Percentiles rank a stretch among this genome's conserved stretches.
These are phyloP conservation scores for Yamadazyma songkhlaensis DNA, from an alignment of 1,139 yeast genomes.

Conservation along the genomic window DNA sequence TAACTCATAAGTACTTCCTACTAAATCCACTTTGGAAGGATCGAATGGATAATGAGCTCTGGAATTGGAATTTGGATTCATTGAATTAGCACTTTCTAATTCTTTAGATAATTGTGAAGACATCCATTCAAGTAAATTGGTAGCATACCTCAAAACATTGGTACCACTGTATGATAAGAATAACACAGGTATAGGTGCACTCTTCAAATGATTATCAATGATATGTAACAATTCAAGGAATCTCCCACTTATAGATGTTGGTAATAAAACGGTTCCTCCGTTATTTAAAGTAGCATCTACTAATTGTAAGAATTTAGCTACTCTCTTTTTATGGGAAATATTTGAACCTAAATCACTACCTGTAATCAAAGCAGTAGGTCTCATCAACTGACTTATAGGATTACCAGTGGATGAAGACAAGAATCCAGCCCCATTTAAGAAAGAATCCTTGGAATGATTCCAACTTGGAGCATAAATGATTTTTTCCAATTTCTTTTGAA, in stretches of 20 bases:
- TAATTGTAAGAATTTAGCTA: conserved; percentile 60
- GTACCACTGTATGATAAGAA: conserved; percentile 78
- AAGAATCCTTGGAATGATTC: conserved; percentile 91
- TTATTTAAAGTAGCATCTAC: conserved; percentile 66
- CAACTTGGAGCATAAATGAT: conserved; percentile 88
- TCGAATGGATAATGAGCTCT: conserved; percentile 73
- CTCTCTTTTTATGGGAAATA: conserved; percentile 61
- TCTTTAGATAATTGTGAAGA: conserved; percentile 72
- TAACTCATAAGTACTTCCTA: conserved; percentile 57
- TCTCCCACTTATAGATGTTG: conserved; percentile 81
- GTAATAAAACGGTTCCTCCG: conserved; percentile 76
- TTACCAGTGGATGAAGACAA: conserved; percentile 43
- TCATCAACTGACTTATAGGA: conserved; percentile 59
- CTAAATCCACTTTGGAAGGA: conserved; percentile 58
- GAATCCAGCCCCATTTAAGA: conserved; percentile 77
- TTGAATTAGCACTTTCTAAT: conserved; percentile 58
- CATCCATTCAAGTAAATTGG: conserved; percentile 95
- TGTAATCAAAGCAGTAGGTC: conserved; percentile 86
- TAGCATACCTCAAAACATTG: conserved; percentile 76
- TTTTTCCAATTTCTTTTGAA: conserved; percentile 72
- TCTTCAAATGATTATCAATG: conserved; percentile 58
- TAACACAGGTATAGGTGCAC: conserved; percentile 66
- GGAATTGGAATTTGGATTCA: conserved; percentile 23
- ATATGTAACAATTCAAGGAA: conserved; percentile 75
- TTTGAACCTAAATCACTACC: conserved; percentile 70